Base-by-base conservation (phyloP, 352 stramenopile species). In the Pythium diclinum region DNA sequence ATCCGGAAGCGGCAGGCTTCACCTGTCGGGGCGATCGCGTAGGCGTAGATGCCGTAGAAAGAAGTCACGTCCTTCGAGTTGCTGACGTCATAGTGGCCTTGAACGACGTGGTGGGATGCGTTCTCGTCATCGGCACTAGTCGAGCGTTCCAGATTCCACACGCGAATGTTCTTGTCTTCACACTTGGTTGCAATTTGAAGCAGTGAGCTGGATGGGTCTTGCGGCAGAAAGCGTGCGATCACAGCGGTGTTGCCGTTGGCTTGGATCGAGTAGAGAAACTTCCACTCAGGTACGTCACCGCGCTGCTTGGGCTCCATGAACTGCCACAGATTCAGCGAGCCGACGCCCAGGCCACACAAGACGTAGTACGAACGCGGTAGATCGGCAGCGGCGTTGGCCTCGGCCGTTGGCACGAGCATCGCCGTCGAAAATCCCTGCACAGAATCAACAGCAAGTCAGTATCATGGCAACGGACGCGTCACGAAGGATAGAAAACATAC, bases 381-480 rank as follows among this genome's bases (percentile, higher is more conserved):
- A 5, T 17, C 36, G 6, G 30, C 21, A 38, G 17, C 36, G 23
- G 13, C 13, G 25, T 19, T 3, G 16, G 28, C 17, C 6, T 33
- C 44, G 9, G 34, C 0, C 25, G 32, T 64, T 11, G 48, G 47
- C 2, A 56, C n/a, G 3, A 48, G 23, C 1, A 75, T 81, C 21
- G 78, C 83, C 57, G 91, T 84, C 5, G 86, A 75, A 74, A 94
- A 94, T 0, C 86, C 85, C 85, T 94, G 66, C 4, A 5, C 9
- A 30, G 61, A 17, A n/a, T 25, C 32, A 52, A 56, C 28, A 61
- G 8, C 42, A 70, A 53, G 7, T 59, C 38, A 71, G 13, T 38
- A 19, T 63, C n/a, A 13, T 7, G 44, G 40, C 46, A 3, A 14
- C n/a, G 0, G 17, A 40, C 30, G 3, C 1, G 13, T 56, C 56